These are phyloP conservation scores for Arthrobotrys iridis DNA, from an alignment of 2,329 filamentous ascomycete genomes.

Conservation along the genomic window DNA sequence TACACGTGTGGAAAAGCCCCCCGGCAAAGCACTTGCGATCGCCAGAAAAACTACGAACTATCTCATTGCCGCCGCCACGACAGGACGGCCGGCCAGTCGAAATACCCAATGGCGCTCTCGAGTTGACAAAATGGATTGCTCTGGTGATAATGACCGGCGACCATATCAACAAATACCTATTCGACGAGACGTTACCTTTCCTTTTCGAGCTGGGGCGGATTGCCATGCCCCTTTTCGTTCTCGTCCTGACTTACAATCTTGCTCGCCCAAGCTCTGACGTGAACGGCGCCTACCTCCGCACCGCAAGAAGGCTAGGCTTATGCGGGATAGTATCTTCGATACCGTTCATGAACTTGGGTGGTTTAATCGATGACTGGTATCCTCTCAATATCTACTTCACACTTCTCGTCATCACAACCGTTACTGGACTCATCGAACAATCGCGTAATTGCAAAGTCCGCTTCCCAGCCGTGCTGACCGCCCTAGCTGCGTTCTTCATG, in stretches of 20 bases:
- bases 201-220: constrained; percentile 32
- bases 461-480: neutral
- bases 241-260: constrained; percentile 38
- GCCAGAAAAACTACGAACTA: neutral
- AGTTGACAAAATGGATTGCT: constrained; percentile 35
- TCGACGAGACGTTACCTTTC: constrained; percentile 19
- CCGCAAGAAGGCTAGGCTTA: neutral
- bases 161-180: constrained; percentile 50
- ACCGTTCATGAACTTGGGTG: constrained; percentile 16
- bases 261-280: constrained; percentile 9
- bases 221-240: constrained; percentile 34
- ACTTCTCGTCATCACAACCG: constrained; percentile 31
- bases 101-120: constrained; percentile 28
- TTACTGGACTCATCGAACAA: constrained; percentile 17
- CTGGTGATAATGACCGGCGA: constrained; percentile 41
- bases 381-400: constrained; percentile 41
- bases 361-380: constrained; percentile 31
- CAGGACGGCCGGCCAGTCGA: neutral
- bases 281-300: constrained; percentile 21
- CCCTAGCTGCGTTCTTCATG: constrained; percentile 7
- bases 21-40: neutral
- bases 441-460: neutral
- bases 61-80: neutral
- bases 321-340: constrained; percentile 26
- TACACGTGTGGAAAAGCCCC: neutral